phyloP scores from a whole-genome alignment of 371 early-diverging fungal species.

The Nosema bombycis region DNA sequence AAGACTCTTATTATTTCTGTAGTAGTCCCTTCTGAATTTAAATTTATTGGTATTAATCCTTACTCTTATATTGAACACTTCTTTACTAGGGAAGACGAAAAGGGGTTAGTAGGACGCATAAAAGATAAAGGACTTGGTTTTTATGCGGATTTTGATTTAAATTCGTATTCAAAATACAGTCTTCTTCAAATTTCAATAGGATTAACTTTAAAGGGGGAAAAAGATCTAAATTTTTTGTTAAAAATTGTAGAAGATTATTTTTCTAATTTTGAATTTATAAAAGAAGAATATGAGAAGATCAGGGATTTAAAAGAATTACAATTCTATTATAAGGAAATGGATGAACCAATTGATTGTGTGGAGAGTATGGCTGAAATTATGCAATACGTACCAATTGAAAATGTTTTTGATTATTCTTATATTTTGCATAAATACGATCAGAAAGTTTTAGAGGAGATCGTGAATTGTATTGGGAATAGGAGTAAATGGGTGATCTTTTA shows the following conservation, averaged over 20 bases:
- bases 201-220: conserved; percentile 35
- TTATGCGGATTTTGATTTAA: conserved; percentile 22
- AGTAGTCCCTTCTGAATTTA: conserved; percentile 27
- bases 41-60: conserved; percentile 46
- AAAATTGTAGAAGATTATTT: conserved; percentile 40
- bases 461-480: conserved; percentile 30
- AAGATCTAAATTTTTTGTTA: conserved; percentile 15
- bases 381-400: conserved; percentile 52
- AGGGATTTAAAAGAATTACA: conserved; percentile 22
- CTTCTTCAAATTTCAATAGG: conserved; percentile 38
- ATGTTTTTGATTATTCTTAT: conserved; percentile 47
- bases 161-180: conserved; percentile 29
- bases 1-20: conserved; percentile 44
- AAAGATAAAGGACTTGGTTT: conserved; percentile 45
- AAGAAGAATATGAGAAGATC: conserved; percentile 33
- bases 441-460: conserved; percentile 34
- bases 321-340: conserved; percentile 47
- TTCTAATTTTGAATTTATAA: neutral
- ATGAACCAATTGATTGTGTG: conserved; percentile 53
- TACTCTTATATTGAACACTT: conserved; percentile 39
- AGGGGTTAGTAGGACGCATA: conserved; percentile 39
- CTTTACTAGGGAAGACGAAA: conserved; percentile 39
- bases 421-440: conserved; percentile 43
- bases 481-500: conserved; percentile 56
- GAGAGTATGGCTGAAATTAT: conserved; percentile 39